phyloP scores from a whole-genome alignment of 1,284 basidiomycete genomes.

The Ustilago esculenta region DNA sequence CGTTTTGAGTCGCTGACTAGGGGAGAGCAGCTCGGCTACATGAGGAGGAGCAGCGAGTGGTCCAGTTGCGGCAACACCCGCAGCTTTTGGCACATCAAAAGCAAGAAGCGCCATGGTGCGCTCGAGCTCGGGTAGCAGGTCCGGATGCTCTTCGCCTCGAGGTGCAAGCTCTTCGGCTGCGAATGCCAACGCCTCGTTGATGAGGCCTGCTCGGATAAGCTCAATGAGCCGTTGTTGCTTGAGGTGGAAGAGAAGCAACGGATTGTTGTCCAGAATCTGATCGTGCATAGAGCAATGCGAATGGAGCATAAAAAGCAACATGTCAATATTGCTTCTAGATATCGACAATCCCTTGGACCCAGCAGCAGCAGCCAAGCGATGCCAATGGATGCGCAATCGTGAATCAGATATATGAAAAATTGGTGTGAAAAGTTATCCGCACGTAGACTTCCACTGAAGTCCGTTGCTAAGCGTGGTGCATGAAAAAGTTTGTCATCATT shows the following conservation, averaged over 20 bases:
- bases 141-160: slow-evolving; percentile 90
- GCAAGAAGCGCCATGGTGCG: slow-evolving; percentile 94
- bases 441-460: slow-evolving; percentile 53
- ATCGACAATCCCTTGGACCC: slow-evolving; percentile 1
- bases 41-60: slow-evolving; percentile 71
- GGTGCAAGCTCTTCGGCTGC: slow-evolving; percentile 93
- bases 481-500: slow-evolving; percentile 75
- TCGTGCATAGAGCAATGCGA: background rate
- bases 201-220: slow-evolving; percentile 82
- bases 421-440: slow-evolving; percentile 52
- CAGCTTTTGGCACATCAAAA: slow-evolving; percentile 72
- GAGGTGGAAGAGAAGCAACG: slow-evolving; percentile 86
- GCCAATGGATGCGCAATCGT: slow-evolving; percentile 2
- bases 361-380: background rate
- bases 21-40: slow-evolving; percentile 79
- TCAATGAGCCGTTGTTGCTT: slow-evolving; percentile 96
- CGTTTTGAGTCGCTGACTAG: slow-evolving; percentile 87
- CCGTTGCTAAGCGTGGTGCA: slow-evolving; percentile 93
- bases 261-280: slow-evolving; percentile 93
- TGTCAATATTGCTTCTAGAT: slow-evolving; percentile 7
- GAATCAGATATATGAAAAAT: slow-evolving; percentile 36
- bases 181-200: slow-evolving; percentile 84
- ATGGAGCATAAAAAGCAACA: background rate
- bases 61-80: slow-evolving; percentile 23
- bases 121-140: slow-evolving; percentile 90